Percentiles rank a stretch among this genome's conserved stretches.
phyloP scores from a whole-genome alignment of 768 basidiomycete species.

The Mycena capillaripes region DNA sequence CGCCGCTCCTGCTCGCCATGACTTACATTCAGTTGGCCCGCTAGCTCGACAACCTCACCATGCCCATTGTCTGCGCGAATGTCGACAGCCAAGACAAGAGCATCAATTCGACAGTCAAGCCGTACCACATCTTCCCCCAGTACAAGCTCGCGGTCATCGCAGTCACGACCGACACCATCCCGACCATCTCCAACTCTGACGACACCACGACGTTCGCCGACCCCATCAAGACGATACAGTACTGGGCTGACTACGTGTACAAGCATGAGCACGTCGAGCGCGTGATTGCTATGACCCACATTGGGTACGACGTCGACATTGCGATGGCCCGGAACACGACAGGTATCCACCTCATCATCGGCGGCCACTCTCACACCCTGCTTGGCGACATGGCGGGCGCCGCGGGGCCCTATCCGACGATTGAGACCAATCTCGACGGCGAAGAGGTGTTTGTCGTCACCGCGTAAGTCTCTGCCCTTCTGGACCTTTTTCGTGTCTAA shows the following conservation, averaged over 20 bases:
- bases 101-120: conserved; percentile 49
- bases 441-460: conserved; percentile 65
- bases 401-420: conserved; percentile 60
- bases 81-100: conserved; percentile 52
- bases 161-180: conserved; percentile 57
- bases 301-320: conserved; percentile 60
- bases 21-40: not conserved
- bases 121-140: conserved; percentile 55
- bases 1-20: not conserved
- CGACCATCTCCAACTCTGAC: conserved; percentile 54
- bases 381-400: conserved; percentile 56
- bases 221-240: conserved; percentile 52
- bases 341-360: conserved; percentile 57
- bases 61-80: conserved; percentile 62
- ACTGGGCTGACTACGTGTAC: conserved; percentile 54
- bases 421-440: conserved; percentile 56
- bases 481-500: not conserved
- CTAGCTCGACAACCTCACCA: conserved; percentile 53
- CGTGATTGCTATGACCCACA: conserved; percentile 61
- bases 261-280: conserved; percentile 50
- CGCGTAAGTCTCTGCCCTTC: conserved; percentile 34
- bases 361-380: conserved; percentile 62
- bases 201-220: conserved; percentile 55
- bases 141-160: conserved; percentile 59
- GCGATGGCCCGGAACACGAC: conserved; percentile 53